Base-by-base conservation (phyloP, 2,329 filamentous ascomycete genomes). In the Pyrenophora graminea region DNA sequence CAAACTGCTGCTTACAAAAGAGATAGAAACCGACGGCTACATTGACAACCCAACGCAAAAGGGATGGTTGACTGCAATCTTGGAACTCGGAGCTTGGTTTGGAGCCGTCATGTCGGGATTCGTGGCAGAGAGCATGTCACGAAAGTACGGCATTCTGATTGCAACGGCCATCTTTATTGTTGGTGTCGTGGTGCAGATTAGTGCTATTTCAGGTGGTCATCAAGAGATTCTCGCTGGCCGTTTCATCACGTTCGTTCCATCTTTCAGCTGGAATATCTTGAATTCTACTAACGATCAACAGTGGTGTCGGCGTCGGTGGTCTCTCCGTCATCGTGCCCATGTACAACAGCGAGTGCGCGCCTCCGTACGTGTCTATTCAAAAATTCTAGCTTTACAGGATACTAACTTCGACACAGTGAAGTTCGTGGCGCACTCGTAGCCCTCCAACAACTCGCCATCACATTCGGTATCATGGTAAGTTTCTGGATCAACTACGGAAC, bases 81-180 rank as follows among this genome's bases (percentile, higher is more conserved):
- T 91, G 21, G 87, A 91, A 67, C 81, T 91, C 2, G 88, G 88
- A 45, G 88, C 88, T 37, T 91, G 88, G 88, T 67, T 90, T n/a
- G 89, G 89, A 32, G 83, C 86, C 0, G 72, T 92, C 3, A 77
- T 87, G 34, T 88, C 84, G 2, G 86, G 88, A 1, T 87, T 87
- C 63, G 70, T 91, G n/a, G 88, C 88, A 15, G 88, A 91, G 66
- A 77, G 80, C 3, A 69, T 86, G 42, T 88, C 85, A 1, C 80
- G 89, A 39, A 90, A 90, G 69, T 86, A 86, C 56, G 82, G 83
- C 6, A 85, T 90, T 48, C 72, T 91, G 13, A 79, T 89, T 30
- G 86, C 86, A 9, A 83, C 82, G 1, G 68, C 74, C 9, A 80
- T 91, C 18, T 91, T 91, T 70, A 83, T 88, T 5, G 43, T 91